Evolutionary conservation across 345 rosid species (phyloP).

Genomic region (Citrus unshiu): DNA sequence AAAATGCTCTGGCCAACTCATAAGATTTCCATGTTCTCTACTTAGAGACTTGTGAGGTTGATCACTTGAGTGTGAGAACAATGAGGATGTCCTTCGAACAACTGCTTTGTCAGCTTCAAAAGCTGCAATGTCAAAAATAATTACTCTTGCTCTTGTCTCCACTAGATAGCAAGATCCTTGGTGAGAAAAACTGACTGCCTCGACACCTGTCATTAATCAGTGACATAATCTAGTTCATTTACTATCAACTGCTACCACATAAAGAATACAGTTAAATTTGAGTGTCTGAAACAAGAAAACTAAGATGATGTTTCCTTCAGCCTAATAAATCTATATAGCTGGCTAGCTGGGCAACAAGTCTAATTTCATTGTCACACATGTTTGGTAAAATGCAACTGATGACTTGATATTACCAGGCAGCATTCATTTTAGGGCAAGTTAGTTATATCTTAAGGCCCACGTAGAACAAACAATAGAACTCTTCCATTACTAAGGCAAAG

Average conservation of each 20-base stretch:
- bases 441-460: no score
- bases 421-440: neutral
- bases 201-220: constrained; percentile 34
- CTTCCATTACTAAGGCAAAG: neutral
- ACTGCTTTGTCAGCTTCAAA: constrained; percentile 45
- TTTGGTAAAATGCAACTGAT: neutral
- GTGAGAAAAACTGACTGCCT: constrained; percentile 42
- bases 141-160: constrained; percentile 76
- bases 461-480: neutral
- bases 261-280: neutral
- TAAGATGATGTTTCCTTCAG: neutral
- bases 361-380: neutral
- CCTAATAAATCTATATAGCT: neutral
- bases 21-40: constrained; percentile 52
- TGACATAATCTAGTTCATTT: neutral
- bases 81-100: constrained; percentile 43
- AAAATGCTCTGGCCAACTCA: constrained; percentile 75
- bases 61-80: constrained; percentile 39
- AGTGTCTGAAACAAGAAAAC: neutral
- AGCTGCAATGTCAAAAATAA: constrained; percentile 54
- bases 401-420: neutral
- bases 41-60: constrained; percentile 45
- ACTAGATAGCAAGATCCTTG: constrained; percentile 59
- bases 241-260: neutral
- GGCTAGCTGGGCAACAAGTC: neutral